These are phyloP conservation scores for Trametes cubensis DNA, from an alignment of 768 basidiomycete genomes.

Conservation along the genomic window DNA sequence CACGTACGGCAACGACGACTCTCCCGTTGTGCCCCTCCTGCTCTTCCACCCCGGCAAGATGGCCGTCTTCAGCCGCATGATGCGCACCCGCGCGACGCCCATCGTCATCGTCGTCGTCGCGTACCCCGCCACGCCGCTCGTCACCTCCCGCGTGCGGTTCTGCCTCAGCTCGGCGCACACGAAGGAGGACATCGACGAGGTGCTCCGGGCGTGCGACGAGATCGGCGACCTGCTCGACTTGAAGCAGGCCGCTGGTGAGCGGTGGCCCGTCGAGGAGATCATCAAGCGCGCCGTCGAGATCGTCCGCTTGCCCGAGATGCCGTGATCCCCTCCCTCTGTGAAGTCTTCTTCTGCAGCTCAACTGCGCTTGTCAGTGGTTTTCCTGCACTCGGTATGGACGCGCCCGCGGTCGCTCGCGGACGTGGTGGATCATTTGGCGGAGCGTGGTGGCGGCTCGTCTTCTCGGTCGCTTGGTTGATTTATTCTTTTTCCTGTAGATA, in stretches of 20 bases:
- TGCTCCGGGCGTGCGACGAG: slow-evolving; percentile 89
- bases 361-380: background rate
- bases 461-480: slow-evolving; percentile 3
- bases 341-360: slow-evolving; percentile 2
- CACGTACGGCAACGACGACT: slow-evolving; percentile 88
- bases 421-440: background rate
- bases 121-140: slow-evolving; percentile 88
- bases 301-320: slow-evolving; percentile 46
- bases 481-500: slow-evolving; percentile 23
- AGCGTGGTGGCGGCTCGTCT: background rate
- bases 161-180: slow-evolving; percentile 95
- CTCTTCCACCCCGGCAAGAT: slow-evolving; percentile 95
- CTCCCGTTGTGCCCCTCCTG: slow-evolving; percentile 91
- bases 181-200: slow-evolving; percentile 90
- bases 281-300: slow-evolving; percentile 74
- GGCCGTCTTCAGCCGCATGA: slow-evolving; percentile 87
- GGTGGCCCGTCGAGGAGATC: slow-evolving; percentile 82
- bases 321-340: slow-evolving; percentile 18
- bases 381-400: background rate
- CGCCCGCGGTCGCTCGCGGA: too few species aligned
- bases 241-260: slow-evolving; percentile 73
- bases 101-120: slow-evolving; percentile 89
- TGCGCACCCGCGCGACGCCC: slow-evolving; percentile 74
- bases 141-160: slow-evolving; percentile 88
- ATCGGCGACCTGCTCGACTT: slow-evolving; percentile 88